A percentile compares a stretch with the other conserved stretches of the same genome.
phyloP scores from a whole-genome alignment of 768 basidiomycete genomes.

The Leucocoprinus leucothites region DNA sequence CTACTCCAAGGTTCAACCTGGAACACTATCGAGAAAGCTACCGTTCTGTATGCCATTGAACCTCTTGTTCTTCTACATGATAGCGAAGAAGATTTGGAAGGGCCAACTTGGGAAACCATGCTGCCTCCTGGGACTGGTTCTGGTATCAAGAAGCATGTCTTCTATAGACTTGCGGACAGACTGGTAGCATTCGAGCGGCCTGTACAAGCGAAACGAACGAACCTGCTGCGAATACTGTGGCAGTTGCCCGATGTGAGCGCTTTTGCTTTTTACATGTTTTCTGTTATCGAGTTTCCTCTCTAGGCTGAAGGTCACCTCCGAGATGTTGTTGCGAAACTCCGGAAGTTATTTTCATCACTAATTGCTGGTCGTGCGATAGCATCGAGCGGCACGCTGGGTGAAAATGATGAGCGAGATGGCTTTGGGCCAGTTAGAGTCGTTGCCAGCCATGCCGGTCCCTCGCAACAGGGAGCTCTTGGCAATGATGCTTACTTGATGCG shows the following conservation, averaged over 20 bases:
- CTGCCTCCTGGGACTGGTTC: slow-evolving; percentile 39
- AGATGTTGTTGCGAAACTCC: slow-evolving; percentile 33
- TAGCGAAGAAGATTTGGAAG: slow-evolving; percentile 25
- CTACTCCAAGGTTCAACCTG: slow-evolving; percentile 45
- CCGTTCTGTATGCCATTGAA: slow-evolving; percentile 65
- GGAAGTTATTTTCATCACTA: slow-evolving; percentile 27
- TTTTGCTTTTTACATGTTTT: not conserved
- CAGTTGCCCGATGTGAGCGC: slow-evolving; percentile 64
- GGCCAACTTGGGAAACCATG: slow-evolving; percentile 43
- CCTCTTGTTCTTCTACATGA: slow-evolving; percentile 42
- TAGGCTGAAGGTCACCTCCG: slow-evolving; percentile 54
- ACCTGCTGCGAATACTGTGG: slow-evolving; percentile 62
- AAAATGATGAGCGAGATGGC: slow-evolving; percentile 45
- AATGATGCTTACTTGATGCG: slow-evolving; percentile 17
- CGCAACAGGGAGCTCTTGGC: slow-evolving; percentile 21
- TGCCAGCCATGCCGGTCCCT: slow-evolving; percentile 27
- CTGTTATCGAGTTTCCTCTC: not conserved
- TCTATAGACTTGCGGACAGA: slow-evolving; percentile 34
- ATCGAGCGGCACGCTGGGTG: slow-evolving; percentile 24
- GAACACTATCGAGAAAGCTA: slow-evolving; percentile 59
- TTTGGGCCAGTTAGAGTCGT: slow-evolving; percentile 52
- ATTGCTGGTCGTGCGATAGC: slow-evolving; percentile 17
- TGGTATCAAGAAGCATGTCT: slow-evolving; percentile 60
- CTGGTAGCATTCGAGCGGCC: slow-evolving; percentile 12
- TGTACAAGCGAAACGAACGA: slow-evolving; percentile 24